Percentiles rank a stretch among this genome's conserved stretches.
These are phyloP conservation scores for Vitis riparia DNA, from an alignment of 164 flowering plant genomes.

Conservation along the genomic window DNA sequence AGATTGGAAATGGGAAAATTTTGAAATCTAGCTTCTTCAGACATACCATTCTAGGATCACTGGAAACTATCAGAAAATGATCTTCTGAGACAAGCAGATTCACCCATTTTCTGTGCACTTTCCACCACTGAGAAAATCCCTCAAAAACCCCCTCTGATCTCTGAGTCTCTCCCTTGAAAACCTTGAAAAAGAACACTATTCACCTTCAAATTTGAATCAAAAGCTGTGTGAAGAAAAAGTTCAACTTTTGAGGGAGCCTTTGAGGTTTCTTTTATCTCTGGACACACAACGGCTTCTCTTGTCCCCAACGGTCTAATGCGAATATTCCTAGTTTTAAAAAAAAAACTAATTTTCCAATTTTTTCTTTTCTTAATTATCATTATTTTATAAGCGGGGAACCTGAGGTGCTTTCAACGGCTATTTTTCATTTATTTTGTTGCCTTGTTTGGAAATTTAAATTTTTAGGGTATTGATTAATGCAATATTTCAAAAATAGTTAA, in stretches of 20 bases:
- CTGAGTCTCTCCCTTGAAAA: neutral
- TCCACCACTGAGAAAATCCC: neutral
- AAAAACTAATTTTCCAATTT: too few relatives aligned
- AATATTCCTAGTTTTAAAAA: too few relatives aligned
- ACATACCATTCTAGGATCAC: constrained; percentile 11
- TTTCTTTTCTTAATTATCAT: too few relatives aligned
- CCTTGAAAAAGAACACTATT: neutral
- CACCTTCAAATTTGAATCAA: constrained; percentile 7
- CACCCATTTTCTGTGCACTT: constrained; percentile 38
- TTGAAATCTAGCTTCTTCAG: constrained; percentile 31
- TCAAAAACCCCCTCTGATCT: neutral
- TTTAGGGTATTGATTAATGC: too few relatives aligned
- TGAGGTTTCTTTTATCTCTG: too few relatives aligned
- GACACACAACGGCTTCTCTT: neutral
- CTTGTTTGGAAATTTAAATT: too few relatives aligned
- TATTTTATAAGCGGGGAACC: too few relatives aligned
- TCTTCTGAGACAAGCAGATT: constrained; percentile 57
- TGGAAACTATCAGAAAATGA: constrained; percentile 51
- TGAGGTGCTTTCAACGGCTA: too few relatives aligned
- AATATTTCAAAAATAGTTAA: too few relatives aligned
- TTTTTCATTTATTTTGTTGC: too few relatives aligned
- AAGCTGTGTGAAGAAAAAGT: neutral
- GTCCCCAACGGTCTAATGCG: neutral
- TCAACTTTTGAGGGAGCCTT: too few relatives aligned
- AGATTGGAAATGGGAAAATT: neutral